Evolutionary conservation across 495 filamentous ascomycete genomes (phyloP), one percentile per base, ranked within the genome.

Genomic region (Aspergillus homomorphus): DNA sequence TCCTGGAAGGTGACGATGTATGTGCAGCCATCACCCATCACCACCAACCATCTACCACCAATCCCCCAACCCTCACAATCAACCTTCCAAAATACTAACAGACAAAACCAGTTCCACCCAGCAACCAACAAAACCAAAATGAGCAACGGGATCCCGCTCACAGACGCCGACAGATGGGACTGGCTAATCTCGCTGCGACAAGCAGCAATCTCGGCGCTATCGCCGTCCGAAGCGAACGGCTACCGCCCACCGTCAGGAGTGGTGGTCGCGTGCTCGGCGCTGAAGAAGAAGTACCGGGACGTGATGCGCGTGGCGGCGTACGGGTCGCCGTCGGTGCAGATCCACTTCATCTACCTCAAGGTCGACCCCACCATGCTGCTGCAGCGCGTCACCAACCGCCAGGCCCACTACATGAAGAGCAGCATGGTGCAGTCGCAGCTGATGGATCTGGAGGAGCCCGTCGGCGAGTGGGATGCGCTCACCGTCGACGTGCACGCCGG

Each of bases 281-380:
- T 99, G 51, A 98, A 98, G 79, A 89, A 89, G 67, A 95, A 93
- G 76, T 99, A 99, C 79, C 89, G 95, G 61, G 93, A 99, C 70
- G 92, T 97, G 45, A 92, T 99, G 73, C 87, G 95, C 51, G 84
- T 94, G 9, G 94, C 93, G 2, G 82, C 88, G 16, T 92, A 96
- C 76, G 81, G 84, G 57, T 80, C 87, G 60, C 86, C 88, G 50
- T 81, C 84, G 56, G 84, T 96, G 43, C 83, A 83, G 49, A 88
- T 97, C 49, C 92, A 96, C 70, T 99, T 98, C 70, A 84, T 98
- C 61, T 99, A 95, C 74, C 85, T 99, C 22, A 82, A 86, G 56
- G 89, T 92, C 14, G 76, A 81, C 26, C 88, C 95, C 70, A 80
- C 85, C 50, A 76, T 87, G 20, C 82, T 97, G 28, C 75, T 95